Evolutionary conservation across 139 green algal species (phyloP).

Genomic region (Chlamydomonas sp.): DNA sequence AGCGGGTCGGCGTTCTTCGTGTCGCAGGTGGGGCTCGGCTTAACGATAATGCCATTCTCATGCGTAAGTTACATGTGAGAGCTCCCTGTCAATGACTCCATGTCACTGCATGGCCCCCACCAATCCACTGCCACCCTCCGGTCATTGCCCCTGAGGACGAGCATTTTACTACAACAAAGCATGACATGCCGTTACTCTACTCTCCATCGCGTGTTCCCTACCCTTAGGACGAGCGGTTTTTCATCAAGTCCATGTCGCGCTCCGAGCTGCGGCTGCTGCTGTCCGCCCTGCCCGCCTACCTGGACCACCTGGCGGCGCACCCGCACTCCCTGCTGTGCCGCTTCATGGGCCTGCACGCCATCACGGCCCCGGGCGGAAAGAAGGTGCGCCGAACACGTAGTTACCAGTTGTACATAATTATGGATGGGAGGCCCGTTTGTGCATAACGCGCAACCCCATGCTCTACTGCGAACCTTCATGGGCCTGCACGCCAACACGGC

Average conservation of each 20-base stretch:
- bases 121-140: not conserved
- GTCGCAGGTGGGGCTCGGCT: conserved; percentile 51
- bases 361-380: conserved; percentile 64
- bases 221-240: conserved; percentile 54
- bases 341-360: conserved; percentile 89
- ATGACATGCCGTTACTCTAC: too few species aligned
- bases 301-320: conserved; percentile 74
- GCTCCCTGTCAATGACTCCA: not conserved
- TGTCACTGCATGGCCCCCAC: not conserved
- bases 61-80: too few species aligned
- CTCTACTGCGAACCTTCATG: not conserved
- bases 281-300: conserved; percentile 80
- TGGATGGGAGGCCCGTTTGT: not conserved
- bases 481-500: too few species aligned
- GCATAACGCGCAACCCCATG: not conserved
- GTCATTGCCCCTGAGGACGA: too few species aligned
- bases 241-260: conserved; percentile 64
- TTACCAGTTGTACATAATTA: not conserved
- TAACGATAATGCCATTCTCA: too few species aligned
- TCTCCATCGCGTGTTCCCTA: not conserved
- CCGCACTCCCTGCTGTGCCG: conserved; percentile 85
- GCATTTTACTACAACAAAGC: too few species aligned
- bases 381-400: conserved; percentile 61
- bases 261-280: conserved; percentile 59
- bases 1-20: conserved; percentile 65